Percentiles rank a stretch among this genome's conserved stretches.
Evolutionary conservation across 148 eudicot genomes (phyloP).

Genomic region (Cornus florida): DNA sequence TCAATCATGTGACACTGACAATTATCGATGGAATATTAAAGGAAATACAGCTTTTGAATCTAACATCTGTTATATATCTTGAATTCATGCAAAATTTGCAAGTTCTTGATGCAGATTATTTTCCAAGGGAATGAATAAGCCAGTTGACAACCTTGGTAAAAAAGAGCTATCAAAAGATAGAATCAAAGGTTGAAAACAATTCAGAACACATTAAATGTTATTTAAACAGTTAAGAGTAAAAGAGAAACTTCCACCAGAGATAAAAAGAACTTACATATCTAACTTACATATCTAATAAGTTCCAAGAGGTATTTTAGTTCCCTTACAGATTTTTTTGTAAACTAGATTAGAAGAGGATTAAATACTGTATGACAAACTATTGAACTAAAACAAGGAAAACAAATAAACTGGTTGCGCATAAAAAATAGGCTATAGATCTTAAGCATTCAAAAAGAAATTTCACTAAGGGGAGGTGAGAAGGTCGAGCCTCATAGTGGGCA

Average conservation of each 20-base stretch:
- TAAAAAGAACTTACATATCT: not conserved
- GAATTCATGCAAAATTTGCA: not conserved
- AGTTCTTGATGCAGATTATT: not conserved
- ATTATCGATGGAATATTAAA: no score
- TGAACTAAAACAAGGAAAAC: not conserved
- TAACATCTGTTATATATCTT: not conserved
- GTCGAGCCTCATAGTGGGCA: no score
- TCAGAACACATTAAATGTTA: not conserved
- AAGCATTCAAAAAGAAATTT: not conserved
- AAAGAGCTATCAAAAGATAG: not conserved
- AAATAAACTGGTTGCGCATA: not conserved
- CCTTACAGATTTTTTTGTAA: not conserved
- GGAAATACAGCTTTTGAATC: no score
- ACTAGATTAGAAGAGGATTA: not conserved
- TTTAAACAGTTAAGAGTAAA: not conserved
- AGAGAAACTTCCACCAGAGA: not conserved
- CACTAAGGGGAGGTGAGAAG: no score
- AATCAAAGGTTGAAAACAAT: not conserved
- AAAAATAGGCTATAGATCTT: slow-evolving; percentile 1
- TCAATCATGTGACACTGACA: no score
- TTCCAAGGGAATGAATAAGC: not conserved
- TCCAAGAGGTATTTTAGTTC: not conserved
- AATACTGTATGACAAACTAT: not conserved
- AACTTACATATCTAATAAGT: not conserved
- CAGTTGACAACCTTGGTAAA: not conserved